phyloP scores from a whole-genome alignment of 139 green algal species.

The Zygnema cylindricum region DNA sequence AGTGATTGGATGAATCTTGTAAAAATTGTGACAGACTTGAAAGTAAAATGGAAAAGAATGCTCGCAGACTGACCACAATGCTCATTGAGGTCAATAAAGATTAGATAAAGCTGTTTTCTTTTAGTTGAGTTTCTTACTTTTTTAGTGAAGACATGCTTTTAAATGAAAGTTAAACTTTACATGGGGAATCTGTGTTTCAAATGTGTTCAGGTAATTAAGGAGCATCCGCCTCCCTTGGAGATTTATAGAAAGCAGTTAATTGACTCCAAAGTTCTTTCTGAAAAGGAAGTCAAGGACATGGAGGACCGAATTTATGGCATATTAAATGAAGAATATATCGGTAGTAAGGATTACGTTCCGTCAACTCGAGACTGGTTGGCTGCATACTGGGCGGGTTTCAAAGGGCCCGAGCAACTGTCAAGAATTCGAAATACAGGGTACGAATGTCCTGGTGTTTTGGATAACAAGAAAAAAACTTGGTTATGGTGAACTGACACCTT shows the following conservation, averaged over 20 bases:
- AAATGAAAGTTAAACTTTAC: background rate
- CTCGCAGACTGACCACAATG: too few species aligned
- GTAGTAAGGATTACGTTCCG: slow-evolving; percentile 82
- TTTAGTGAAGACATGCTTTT: background rate
- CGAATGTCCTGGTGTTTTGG: too few species aligned
- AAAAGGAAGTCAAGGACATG: slow-evolving; percentile 79
- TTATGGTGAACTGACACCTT: too few species aligned
- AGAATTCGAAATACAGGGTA: slow-evolving; percentile 90
- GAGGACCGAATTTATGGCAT: slow-evolving; percentile 71
- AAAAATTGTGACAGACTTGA: too few species aligned
- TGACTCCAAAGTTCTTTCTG: slow-evolving; percentile 70
- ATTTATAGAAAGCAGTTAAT: slow-evolving; percentile 85
- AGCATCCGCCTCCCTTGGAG: slow-evolving; percentile 75
- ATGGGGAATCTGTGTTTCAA: background rate
- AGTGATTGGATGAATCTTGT: too few species aligned
- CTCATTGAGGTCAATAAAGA: too few species aligned
- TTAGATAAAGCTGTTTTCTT: background rate
- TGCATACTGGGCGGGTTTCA: slow-evolving; percentile 91
- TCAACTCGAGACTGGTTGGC: slow-evolving; percentile 85
- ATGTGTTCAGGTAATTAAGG: slow-evolving; percentile 61
- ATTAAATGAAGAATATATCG: slow-evolving; percentile 84
- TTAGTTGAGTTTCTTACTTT: slow-evolving; percentile 12
- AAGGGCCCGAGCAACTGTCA: slow-evolving; percentile 82
- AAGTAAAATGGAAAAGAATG: too few species aligned
- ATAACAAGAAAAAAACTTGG: too few species aligned